Percentiles rank a stretch among this genome's conserved stretches.
phyloP scores from a whole-genome alignment of 345 rosid species.

The Viola odorata region DNA sequence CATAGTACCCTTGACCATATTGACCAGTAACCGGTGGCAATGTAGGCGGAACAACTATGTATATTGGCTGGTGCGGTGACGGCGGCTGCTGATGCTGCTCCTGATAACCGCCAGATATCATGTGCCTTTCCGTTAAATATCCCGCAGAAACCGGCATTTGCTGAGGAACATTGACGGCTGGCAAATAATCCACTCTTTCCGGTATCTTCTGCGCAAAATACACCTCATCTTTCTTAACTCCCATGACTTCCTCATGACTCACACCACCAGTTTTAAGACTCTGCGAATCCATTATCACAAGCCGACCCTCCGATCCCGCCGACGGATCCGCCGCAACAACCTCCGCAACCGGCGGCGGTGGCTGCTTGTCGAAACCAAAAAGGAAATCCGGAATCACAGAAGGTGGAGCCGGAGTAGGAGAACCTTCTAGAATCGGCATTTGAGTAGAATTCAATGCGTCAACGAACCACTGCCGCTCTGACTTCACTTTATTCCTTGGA shows the following conservation, averaged over 20 bases:
- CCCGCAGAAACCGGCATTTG: constrained; percentile 35
- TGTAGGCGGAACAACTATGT: constrained; percentile 30
- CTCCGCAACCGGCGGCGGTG: constrained; percentile 19
- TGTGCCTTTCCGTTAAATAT: constrained; percentile 32
- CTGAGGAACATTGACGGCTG: constrained; percentile 1
- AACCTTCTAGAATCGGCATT: constrained; percentile 33
- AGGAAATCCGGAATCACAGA: constrained; percentile 38
- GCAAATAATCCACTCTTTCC: constrained; percentile 22
- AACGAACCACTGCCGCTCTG: constrained; percentile 55
- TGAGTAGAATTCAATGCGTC: constrained; percentile 48
- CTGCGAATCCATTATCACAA: constrained; percentile 38
- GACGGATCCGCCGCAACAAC: constrained; percentile 28
- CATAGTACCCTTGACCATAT: constrained; percentile 33
- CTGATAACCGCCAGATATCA: constrained; percentile 22
- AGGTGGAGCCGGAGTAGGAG: constrained; percentile 16
- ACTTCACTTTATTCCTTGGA: constrained; percentile 22
- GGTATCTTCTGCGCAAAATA: constrained; percentile 17
- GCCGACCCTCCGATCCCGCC: constrained; percentile 46
- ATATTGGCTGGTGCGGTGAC: constrained; percentile 33
- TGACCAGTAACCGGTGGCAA: constrained; percentile 31
- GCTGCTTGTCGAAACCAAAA: constrained; percentile 45
- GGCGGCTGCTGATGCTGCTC: neutral
- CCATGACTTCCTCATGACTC: too few relatives aligned
- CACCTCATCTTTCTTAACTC: constrained; percentile 10
- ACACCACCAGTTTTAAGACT: constrained; percentile 28